Evolutionary conservation across 2,329 filamentous ascomycete species (phyloP).

Genomic region (Cryphonectria carpinicola): DNA sequence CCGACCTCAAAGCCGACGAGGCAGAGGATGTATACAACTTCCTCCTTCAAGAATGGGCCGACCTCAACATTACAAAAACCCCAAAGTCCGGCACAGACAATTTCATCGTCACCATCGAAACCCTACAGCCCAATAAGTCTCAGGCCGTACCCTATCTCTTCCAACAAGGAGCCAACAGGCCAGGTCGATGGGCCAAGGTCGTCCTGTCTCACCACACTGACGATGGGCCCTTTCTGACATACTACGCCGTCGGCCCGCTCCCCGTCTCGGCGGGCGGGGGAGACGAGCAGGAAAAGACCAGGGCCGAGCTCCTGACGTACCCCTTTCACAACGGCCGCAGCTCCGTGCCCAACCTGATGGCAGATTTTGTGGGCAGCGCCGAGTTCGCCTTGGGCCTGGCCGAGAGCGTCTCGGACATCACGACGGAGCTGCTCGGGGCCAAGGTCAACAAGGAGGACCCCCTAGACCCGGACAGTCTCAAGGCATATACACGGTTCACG

Average conservation of each 20-base stretch:
- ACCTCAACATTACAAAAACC: conserved; percentile 49
- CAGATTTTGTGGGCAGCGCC: conserved; percentile 38
- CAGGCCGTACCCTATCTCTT: conserved; percentile 50
- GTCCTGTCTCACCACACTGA: conserved; percentile 51
- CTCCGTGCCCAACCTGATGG: conserved; percentile 41
- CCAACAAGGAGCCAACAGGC: conserved; percentile 36
- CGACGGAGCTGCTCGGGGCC: conserved; percentile 42
- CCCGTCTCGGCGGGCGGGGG: conserved; percentile 39
- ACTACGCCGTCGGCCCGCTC: conserved; percentile 55
- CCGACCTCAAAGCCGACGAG: conserved; percentile 46
- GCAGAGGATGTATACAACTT: conserved; percentile 47
- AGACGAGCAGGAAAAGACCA: conserved; percentile 35
- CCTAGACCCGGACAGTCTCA: conserved; percentile 39
- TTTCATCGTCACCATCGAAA: conserved; percentile 51
- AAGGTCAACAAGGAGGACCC: conserved; percentile 38
- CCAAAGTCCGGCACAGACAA: conserved; percentile 48
- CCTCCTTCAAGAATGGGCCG: conserved; percentile 45
- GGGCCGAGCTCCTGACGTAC: conserved; percentile 45
- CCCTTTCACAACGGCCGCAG: conserved; percentile 48
- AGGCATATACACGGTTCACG: conserved; percentile 41
- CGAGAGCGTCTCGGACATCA: conserved; percentile 44
- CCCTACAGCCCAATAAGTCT: conserved; percentile 53
- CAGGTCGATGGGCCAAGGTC: conserved; percentile 49
- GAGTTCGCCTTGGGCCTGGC: conserved; percentile 43
- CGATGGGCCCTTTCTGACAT: conserved; percentile 47